Conservation (phyloP, 371 early-diverging fungal genomes). For the Rhizopus arrhizus region DNA sequence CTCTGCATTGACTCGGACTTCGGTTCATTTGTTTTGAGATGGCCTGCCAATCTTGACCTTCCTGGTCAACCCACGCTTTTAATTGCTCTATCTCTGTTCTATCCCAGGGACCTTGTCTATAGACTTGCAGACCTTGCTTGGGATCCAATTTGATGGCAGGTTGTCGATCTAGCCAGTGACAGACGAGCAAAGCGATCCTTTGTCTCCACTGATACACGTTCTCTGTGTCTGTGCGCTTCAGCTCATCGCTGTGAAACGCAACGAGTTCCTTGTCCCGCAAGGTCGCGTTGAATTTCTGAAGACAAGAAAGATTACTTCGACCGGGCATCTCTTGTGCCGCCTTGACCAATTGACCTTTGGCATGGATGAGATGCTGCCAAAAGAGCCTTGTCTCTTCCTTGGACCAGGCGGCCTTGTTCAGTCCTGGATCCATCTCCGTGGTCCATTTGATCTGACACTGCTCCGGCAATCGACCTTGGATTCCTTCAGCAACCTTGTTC, state of each 20-base stretch:
- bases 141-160: no score
- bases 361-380: conserved; percentile 27
- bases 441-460: conserved; percentile 32
- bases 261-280: conserved; percentile 18
- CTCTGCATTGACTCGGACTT: conserved; percentile 25
- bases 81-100: conserved; percentile 17
- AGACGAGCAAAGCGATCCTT: no score
- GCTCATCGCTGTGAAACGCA: conserved; percentile 17
- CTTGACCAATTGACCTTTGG: conserved; percentile 24
- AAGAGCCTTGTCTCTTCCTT: conserved; percentile 33
- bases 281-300: conserved; percentile 24
- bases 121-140: not conserved
- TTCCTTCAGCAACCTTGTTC: conserved; percentile 45
- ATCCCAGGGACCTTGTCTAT: conserved; percentile 24
- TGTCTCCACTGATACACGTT: no score
- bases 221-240: not conserved
- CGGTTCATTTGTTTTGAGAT: conserved; percentile 18
- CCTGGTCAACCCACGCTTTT: conserved; percentile 2
- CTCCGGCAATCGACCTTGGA: conserved; percentile 33
- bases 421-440: conserved; percentile 32
- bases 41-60: not conserved
- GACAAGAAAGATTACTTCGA: conserved; percentile 23
- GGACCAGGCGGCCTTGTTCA: conserved; percentile 25
- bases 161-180: no score
- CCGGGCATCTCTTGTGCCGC: conserved; percentile 30